These are phyloP conservation scores for Gossypium anomalum DNA, from an alignment of 345 rosid genomes.

Conservation along the genomic window DNA sequence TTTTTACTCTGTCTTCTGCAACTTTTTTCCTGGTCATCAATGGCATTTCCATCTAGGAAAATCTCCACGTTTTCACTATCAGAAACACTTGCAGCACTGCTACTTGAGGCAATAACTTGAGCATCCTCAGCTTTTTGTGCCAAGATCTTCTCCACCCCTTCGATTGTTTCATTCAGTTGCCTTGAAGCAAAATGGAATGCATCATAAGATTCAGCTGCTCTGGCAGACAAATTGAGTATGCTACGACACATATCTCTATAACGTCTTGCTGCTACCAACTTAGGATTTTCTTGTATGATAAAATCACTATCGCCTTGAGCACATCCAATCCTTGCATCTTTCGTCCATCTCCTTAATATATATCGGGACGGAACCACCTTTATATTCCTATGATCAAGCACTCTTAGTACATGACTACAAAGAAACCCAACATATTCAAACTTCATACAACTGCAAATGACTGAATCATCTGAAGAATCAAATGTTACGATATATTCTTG, in stretches of 20 bases:
- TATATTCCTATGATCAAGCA: slow-evolving; percentile 33
- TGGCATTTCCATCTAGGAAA: slow-evolving; percentile 16
- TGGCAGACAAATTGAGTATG: slow-evolving; percentile 25
- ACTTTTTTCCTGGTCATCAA: slow-evolving; percentile 16
- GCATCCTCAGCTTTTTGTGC: slow-evolving; percentile 21
- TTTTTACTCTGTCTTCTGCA: not conserved
- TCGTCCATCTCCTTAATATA: slow-evolving; percentile 40
- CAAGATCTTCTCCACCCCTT: slow-evolving; percentile 34
- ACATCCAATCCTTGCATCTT: slow-evolving; percentile 25
- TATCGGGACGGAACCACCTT: slow-evolving; percentile 31
- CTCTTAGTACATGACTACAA: slow-evolving; percentile 34
- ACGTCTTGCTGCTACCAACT: slow-evolving; percentile 31
- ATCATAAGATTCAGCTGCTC: slow-evolving; percentile 35
- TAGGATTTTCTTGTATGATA: slow-evolving; percentile 20
- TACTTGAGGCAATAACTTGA: slow-evolving; percentile 20
- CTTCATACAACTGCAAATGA: slow-evolving; percentile 29
- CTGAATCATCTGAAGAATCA: slow-evolving; percentile 23
- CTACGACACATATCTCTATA: slow-evolving; percentile 26
- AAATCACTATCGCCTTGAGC: slow-evolving; percentile 12
- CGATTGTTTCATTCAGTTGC: slow-evolving; percentile 27
- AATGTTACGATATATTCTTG: slow-evolving; percentile 24
- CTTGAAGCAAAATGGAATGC: slow-evolving; percentile 34
- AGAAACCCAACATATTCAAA: slow-evolving; percentile 37
- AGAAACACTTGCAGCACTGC: slow-evolving; percentile 20
- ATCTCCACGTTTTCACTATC: slow-evolving; percentile 26